Evolutionary conservation across 1,284 basidiomycete species (phyloP), one percentile per base, ranked within the genome.

Genomic region (Cryptococcus sp.): DNA sequence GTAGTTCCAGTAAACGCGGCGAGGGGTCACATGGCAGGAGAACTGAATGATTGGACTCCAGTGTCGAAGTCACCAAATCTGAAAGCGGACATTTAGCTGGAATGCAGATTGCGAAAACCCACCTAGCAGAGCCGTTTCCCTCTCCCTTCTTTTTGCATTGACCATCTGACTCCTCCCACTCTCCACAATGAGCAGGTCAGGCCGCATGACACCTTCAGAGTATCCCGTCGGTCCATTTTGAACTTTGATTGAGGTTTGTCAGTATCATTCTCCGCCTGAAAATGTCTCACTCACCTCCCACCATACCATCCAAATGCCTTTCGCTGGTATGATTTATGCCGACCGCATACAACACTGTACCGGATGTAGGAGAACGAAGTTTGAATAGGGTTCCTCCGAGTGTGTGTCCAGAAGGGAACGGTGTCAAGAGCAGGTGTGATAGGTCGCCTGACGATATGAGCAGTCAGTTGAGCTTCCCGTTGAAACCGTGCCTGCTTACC

Each of bases 371-470:
- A 1, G 93, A 97, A 41, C 96, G 88, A 60, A 99, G 89, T 77
- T 98, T 98, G 94, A 94, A 99, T 65, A 99, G 90, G 2, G 94
- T 93, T 50, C 95, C 96, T 66, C 96, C 96, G 19, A 99, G 85
- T 0, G 92, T 91, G 76, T 98, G 94, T 0, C 96, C 96, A 13
- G 93, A 91, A 65, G 91, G 90, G 81, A 96, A 97, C 0, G 96
- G 94, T 17, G 94, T 96, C 62, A 99, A 89, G 0, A 95, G 95
- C 64, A 98, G 82, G 53, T 76, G 74, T 4, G 77, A 74, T 1
- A 79, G 65, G 22, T 78, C 69, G 42, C 76, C 76, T 74, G 25
- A 15, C 7, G 3, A 35, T 8, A 35, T 13, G 13, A 35, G 8
- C 7, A 35, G 31, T 35, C 8, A 35, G 31, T 10, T 35, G 5